Percentiles rank a stretch among this genome's conserved stretches.
phyloP scores from a whole-genome alignment of 371 early-diverging fungal genomes.

The Synchytrium microbalum region DNA sequence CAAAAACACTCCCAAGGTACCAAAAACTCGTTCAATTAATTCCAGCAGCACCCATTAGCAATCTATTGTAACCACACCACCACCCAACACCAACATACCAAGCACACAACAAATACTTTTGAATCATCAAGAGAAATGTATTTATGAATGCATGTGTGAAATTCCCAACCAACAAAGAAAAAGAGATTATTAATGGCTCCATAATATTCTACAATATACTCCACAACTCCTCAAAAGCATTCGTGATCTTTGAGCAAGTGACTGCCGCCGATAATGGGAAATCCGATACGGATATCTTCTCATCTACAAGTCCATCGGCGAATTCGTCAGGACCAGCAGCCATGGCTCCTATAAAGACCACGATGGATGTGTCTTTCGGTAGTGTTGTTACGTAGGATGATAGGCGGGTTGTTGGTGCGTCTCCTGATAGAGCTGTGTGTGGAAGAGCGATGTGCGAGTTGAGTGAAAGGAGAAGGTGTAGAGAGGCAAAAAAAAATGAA shows the following conservation, averaged over 20 bases:
- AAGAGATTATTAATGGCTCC: no score
- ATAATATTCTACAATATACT: conserved; percentile 64
- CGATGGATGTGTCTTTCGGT: conserved; percentile 69
- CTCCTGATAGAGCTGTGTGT: conserved; percentile 76
- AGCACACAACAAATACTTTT: no score
- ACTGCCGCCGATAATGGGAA: conserved; percentile 94
- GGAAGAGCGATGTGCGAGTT: background rate
- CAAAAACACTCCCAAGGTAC: no score
- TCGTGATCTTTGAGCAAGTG: conserved; percentile 85
- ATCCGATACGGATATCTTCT: conserved; percentile 90
- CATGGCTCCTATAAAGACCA: conserved; percentile 92
- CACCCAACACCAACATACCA: no score
- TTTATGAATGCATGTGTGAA: no score
- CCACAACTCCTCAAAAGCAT: conserved; percentile 81
- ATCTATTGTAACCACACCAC: no score
- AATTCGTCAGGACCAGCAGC: conserved; percentile 94
- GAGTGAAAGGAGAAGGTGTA: background rate
- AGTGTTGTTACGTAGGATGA: conserved; percentile 72
- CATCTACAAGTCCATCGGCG: conserved; percentile 81
- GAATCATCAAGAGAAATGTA: no score
- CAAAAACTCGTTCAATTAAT: no score
- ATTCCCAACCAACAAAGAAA: no score
- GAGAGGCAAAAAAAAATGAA: conserved; percentile 1
- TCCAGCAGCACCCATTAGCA: no score
- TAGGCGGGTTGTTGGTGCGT: conserved; percentile 79